Conservation (phyloP, 1,284 basidiomycete genomes). For the Naganishia sp. region DNA sequence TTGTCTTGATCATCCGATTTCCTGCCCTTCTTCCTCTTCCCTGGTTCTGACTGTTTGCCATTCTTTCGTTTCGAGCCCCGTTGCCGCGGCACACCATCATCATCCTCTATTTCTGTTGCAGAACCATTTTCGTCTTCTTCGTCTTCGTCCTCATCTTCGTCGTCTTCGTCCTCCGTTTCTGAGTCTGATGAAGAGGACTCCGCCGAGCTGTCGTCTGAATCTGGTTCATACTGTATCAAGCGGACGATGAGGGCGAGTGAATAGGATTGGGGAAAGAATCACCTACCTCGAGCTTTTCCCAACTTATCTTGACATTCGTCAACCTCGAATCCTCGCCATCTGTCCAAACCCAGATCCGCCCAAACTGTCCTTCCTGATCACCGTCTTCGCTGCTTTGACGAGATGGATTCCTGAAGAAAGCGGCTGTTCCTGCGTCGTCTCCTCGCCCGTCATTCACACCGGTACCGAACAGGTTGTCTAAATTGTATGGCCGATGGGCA, state of each 20-base stretch:
- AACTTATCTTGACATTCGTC: slow-evolving; percentile 50
- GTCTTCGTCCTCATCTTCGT: slow-evolving; percentile 55
- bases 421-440: slow-evolving; percentile 18
- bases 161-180: slow-evolving; percentile 54
- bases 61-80: slow-evolving; percentile 59
- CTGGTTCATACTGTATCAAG: slow-evolving; percentile 66
- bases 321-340: slow-evolving; percentile 74
- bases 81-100: slow-evolving; percentile 51
- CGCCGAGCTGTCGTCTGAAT: slow-evolving; percentile 56
- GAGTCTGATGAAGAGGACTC: slow-evolving; percentile 59
- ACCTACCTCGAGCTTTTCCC: slow-evolving; percentile 70
- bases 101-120: slow-evolving; percentile 48
- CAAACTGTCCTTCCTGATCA: slow-evolving; percentile 66
- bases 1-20: slow-evolving; percentile 36
- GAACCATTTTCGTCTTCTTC: slow-evolving; percentile 53
- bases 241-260: not conserved
- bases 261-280: not conserved
- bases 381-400: slow-evolving; percentile 37
- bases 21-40: slow-evolving; percentile 38
- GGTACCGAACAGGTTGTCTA: slow-evolving; percentile 81
- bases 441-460: slow-evolving; percentile 46
- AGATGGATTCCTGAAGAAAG: slow-evolving; percentile 26
- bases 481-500: slow-evolving; percentile 85
- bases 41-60: slow-evolving; percentile 35
- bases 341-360: slow-evolving; percentile 72